phyloP scores from a whole-genome alignment of 768 basidiomycete genomes.

The Leccinellum rugosiceps region DNA sequence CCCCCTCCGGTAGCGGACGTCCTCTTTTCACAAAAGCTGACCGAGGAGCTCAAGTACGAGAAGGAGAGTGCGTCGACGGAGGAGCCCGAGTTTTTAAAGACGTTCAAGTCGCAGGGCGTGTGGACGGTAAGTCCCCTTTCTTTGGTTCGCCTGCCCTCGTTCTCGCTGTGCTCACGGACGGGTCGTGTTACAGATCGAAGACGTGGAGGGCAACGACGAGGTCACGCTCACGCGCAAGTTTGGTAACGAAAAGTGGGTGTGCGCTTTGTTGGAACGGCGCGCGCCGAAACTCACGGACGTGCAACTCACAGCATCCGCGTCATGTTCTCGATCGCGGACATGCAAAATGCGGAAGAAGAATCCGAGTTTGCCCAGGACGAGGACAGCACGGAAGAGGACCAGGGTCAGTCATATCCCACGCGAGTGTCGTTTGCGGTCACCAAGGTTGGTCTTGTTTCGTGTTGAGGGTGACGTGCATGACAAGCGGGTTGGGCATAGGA shows the following conservation, averaged over 20 bases:
- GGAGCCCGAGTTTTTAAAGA: constrained; percentile 73
- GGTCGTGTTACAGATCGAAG: constrained; percentile 54
- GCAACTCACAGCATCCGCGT: constrained; percentile 56
- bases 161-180: neutral
- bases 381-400: constrained; percentile 27
- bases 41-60: constrained; percentile 86
- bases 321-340: constrained; percentile 2
- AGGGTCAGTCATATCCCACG: constrained; percentile 56
- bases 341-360: constrained; percentile 20
- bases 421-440: constrained; percentile 81
- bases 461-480: neutral
- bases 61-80: constrained; percentile 46
- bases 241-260: constrained; percentile 84
- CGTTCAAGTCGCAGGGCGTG: constrained; percentile 67
- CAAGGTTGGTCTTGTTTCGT: constrained; percentile 50
- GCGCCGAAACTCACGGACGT: neutral
- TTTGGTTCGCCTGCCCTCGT: too few relatives aligned
- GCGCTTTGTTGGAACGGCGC: too few relatives aligned
- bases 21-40: constrained; percentile 67
- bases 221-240: constrained; percentile 78
- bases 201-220: constrained; percentile 73
- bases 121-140: constrained; percentile 58
- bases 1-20: constrained; percentile 57
- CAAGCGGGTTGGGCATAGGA: constrained; percentile 33
- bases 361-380: constrained; percentile 29